Conservation (phyloP, 2,329 filamentous ascomycete genomes). For the Hypocrella siamensis region DNA sequence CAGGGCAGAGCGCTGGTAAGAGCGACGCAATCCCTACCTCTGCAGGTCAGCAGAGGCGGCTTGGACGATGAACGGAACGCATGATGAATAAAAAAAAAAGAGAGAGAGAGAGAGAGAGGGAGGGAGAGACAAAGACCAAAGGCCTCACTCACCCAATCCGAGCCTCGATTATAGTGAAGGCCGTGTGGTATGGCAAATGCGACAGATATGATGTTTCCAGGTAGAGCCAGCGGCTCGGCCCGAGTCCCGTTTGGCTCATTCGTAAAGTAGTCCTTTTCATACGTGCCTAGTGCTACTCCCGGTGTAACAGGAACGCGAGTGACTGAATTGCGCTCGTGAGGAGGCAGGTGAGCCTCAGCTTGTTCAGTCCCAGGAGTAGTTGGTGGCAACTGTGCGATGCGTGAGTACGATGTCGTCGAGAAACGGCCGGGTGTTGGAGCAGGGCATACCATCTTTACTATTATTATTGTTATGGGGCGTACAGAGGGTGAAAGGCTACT, state of each 20-base stretch:
- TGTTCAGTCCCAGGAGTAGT: background rate
- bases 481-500: too few species aligned
- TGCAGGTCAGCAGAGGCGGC: too few species aligned
- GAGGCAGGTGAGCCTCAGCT: conserved; percentile 2
- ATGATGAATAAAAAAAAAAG: too few species aligned
- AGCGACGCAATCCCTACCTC: conserved; percentile 15
- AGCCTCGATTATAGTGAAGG: conserved; percentile 1
- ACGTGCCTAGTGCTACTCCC: conserved; percentile 3
- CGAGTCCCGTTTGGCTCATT: background rate
- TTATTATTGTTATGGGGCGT: too few species aligned
- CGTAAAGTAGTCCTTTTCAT: conserved; percentile 3
- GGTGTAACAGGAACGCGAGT: conserved; percentile 3
- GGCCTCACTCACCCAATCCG: conserved; percentile 2
- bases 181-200: conserved; percentile 3
- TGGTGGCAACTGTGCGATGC: background rate
- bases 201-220: conserved; percentile 1
- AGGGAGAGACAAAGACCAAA: too few species aligned
- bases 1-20: conserved; percentile 73
- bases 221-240: background rate
- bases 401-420: background rate
- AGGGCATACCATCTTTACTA: too few species aligned
- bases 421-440: too few species aligned
- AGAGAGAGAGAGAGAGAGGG: too few species aligned
- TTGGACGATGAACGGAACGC: too few species aligned
- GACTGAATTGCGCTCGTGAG: conserved; percentile 2